Conservation (phyloP, 2,329 filamentous ascomycete genomes). For the Fusarium sp. region DNA sequence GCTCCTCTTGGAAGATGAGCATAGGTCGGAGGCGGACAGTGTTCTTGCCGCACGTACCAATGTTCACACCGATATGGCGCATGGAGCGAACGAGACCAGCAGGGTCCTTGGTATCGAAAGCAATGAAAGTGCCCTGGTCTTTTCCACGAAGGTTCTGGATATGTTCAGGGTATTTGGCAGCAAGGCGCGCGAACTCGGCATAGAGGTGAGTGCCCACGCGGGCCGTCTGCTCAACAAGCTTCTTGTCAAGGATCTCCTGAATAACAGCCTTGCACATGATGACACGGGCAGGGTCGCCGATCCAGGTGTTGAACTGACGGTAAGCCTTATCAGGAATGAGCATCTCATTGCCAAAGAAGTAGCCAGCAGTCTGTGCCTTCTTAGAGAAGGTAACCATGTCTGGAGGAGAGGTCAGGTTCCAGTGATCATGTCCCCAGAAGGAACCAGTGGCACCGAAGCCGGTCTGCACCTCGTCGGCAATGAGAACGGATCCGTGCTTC, state of each 20-base stretch:
- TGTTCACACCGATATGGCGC: slow-evolving; percentile 78
- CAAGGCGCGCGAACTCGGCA: slow-evolving; percentile 68
- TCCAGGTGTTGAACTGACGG: slow-evolving; percentile 90
- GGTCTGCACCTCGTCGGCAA: slow-evolving; percentile 87
- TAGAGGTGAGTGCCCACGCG: slow-evolving; percentile 75
- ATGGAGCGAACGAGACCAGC: slow-evolving; percentile 76
- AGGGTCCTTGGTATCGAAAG: slow-evolving; percentile 77
- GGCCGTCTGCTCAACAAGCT: slow-evolving; percentile 73
- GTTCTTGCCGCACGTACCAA: slow-evolving; percentile 76
- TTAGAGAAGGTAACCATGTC: slow-evolving; percentile 92
- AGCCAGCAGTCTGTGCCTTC: slow-evolving; percentile 86
- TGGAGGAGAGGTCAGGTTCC: slow-evolving; percentile 75
- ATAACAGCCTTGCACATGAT: slow-evolving; percentile 82
- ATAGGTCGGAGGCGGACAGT: slow-evolving; percentile 81
- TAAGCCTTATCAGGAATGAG: slow-evolving; percentile 83
- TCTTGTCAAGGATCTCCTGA: slow-evolving; percentile 74
- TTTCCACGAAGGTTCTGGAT: slow-evolving; percentile 80
- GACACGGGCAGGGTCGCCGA: slow-evolving; percentile 81
- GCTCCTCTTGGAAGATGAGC: slow-evolving; percentile 81
- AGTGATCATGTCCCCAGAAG: slow-evolving; percentile 90
- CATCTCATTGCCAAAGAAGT: slow-evolving; percentile 80
- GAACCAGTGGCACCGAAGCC: slow-evolving; percentile 84
- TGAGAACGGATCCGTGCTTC: slow-evolving; percentile 75
- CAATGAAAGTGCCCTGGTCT: slow-evolving; percentile 81
- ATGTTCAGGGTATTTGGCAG: slow-evolving; percentile 72